Evolutionary conservation across 23 red algal genomes (phyloP).

Genomic region (Pyropia yezoensis): DNA sequence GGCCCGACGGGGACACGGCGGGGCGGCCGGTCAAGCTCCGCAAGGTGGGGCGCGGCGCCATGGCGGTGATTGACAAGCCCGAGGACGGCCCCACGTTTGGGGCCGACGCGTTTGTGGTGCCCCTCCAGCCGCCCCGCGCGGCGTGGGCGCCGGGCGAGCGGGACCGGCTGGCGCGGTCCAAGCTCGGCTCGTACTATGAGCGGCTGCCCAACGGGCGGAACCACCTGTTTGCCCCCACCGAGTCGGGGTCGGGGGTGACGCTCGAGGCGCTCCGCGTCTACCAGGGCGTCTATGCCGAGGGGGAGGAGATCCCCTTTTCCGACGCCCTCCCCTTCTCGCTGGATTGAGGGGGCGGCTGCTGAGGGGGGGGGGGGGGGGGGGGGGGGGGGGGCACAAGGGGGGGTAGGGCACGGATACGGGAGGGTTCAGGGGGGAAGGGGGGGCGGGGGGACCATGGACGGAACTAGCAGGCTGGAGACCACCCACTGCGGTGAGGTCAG

Average conservation of each 20-base stretch:
- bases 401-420: too few relatives aligned
- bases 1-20: constrained; percentile 56
- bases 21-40: constrained; percentile 51
- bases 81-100: constrained; percentile 67
- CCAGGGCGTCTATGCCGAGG: constrained; percentile 46
- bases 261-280: constrained; percentile 29
- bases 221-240: constrained; percentile 40
- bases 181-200: constrained; percentile 70
- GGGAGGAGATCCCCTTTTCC: constrained; percentile 69
- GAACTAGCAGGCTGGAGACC: too few relatives aligned
- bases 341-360: constrained; percentile 2
- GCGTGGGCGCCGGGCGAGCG: constrained; percentile 3
- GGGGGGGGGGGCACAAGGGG: too few relatives aligned
- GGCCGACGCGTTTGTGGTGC: constrained; percentile 58
- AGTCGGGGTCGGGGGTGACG: constrained; percentile 30
- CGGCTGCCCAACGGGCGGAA: constrained; percentile 22
- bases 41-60: constrained; percentile 50
- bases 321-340: constrained; percentile 63
- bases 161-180: constrained; percentile 50
- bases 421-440: too few relatives aligned
- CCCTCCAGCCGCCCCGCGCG: constrained; percentile 21
- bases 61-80: constrained; percentile 61
- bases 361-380: too few relatives aligned
- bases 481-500: too few relatives aligned
- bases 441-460: too few relatives aligned